Base-by-base conservation (phyloP, 805 yeast species). In the Candida nonsorbophila region DNA sequence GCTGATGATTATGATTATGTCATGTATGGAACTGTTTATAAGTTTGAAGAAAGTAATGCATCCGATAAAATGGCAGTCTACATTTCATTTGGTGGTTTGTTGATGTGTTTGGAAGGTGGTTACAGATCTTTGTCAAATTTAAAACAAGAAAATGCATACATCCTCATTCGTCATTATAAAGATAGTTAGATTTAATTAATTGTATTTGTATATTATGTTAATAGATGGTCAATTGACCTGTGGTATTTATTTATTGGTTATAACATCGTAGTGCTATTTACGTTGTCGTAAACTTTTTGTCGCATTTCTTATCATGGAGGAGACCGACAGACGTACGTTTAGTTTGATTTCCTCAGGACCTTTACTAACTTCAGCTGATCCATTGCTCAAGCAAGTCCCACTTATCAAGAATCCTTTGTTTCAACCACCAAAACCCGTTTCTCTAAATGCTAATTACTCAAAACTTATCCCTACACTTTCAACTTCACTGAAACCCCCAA, bases 1-100 rank as follows among this genome's bases (percentile, higher is more conserved):
- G 95, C 96, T 42, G 97, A 90, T 55, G 97, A 92, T 52, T 90
- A 87, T 64, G 97, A 90, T 57, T 92, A 92, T 49, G 97, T 92
- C 42, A 90, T 92, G 97, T 79, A 88, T 55, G 98, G 98, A 31
- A 87, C 95, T 5, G 94, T 92, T 25, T 92, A 92, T 69, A 88
- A 90, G 57, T 92, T 92, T 52, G 96, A 90, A 55, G 98, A 92
- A 62, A 75, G 80, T 38, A 51, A 56, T 22, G 67, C 69, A 24
- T 74, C 74, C 41, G 84, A 79, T 49, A 67, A 66, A 41, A 82
- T 86, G 59, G 79, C 94, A 13, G 95, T 90, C 14, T 92, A 86
- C 53, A 84, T 86, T 34, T 90, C 97, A 3, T 92, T 88, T 55
- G 98, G 98, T 33, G 98, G 98, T 4, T 72, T 92, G 46, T 69